A percentile compares a stretch with the other conserved stretches of the same genome.
Conservation (phyloP, 78 protist genomes). For the Protostelium mycophagum region DNA sequence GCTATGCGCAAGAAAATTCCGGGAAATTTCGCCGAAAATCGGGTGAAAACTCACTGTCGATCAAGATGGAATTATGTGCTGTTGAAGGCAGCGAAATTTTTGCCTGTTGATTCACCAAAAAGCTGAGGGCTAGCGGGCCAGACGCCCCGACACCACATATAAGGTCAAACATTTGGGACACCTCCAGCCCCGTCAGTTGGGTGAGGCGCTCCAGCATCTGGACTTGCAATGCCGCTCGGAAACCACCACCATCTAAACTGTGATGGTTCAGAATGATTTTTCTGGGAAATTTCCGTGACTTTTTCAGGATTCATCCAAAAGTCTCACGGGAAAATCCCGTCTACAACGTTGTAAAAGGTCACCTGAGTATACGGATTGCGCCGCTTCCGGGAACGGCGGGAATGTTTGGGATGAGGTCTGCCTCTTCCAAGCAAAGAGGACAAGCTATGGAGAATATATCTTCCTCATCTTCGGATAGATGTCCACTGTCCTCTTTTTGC, state of each 20-base stretch:
- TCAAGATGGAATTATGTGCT: too few relatives aligned
- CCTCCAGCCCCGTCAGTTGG: not conserved
- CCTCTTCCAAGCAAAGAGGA: not conserved
- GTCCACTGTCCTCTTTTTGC: not conserved
- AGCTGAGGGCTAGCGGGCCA: not conserved
- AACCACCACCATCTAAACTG: not conserved
- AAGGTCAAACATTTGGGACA: not conserved
- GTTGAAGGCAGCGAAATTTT: too few relatives aligned
- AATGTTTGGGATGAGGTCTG: not conserved
- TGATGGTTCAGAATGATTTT: not conserved
- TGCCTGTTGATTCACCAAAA: too few relatives aligned
- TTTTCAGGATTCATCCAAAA: not conserved
- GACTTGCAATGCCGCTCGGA: not conserved
- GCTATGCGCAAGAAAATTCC: too few relatives aligned
- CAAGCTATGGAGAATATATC: not conserved
- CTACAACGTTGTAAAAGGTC: too few relatives aligned
- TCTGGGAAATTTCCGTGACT: not conserved
- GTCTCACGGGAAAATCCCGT: too few relatives aligned
- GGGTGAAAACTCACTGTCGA: too few relatives aligned
- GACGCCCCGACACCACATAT: not conserved
- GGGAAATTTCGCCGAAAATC: too few relatives aligned
- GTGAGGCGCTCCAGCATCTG: not conserved
- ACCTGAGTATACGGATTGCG: not conserved
- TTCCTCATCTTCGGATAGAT: not conserved
- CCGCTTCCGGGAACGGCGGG: not conserved